phyloP scores from a whole-genome alignment of 768 basidiomycete genomes.

The Boletus pseudo-olivaceus region DNA sequence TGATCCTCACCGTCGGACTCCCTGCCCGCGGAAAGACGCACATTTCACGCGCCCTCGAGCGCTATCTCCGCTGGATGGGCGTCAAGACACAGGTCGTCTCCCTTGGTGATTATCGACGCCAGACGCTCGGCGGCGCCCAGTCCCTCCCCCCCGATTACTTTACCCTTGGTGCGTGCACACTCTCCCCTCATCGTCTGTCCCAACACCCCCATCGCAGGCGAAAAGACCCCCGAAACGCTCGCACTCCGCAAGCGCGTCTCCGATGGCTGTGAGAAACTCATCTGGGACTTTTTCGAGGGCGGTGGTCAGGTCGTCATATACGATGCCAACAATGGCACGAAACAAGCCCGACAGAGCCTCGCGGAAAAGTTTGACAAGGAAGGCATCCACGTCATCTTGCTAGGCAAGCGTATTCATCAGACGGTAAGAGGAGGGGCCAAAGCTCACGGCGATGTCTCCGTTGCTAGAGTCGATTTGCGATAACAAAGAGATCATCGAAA shows the following conservation, averaged over 20 bases:
- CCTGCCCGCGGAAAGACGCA: slow-evolving; percentile 97
- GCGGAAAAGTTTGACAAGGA: slow-evolving; percentile 82
- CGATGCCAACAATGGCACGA: slow-evolving; percentile 93
- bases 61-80: slow-evolving; percentile 98
- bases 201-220: slow-evolving; percentile 42
- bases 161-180: slow-evolving; percentile 53
- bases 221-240: slow-evolving; percentile 79
- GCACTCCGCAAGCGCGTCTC: slow-evolving; percentile 70
- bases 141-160: slow-evolving; percentile 93
- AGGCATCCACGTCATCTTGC: slow-evolving; percentile 90
- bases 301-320: slow-evolving; percentile 98
- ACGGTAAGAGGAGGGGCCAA: neutral
- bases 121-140: slow-evolving; percentile 83
- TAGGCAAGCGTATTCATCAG: slow-evolving; percentile 52
- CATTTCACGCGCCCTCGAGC: slow-evolving; percentile 89
- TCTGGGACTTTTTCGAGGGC: slow-evolving; percentile 80
- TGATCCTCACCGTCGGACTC: slow-evolving; percentile 88
- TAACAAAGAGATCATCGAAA: slow-evolving; percentile 87
- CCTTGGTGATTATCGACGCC: slow-evolving; percentile 90
- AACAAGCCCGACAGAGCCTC: slow-evolving; percentile 60
- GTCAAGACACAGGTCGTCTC: slow-evolving; percentile 95
- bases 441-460: slow-evolving; percentile 2
- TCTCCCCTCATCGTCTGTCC: neutral
- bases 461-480: slow-evolving; percentile 83
- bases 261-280: slow-evolving; percentile 81